These are phyloP conservation scores for Zhuliangozyma parablackwelliae DNA, from an alignment of 1,139 yeast species.

Conservation along the genomic window DNA sequence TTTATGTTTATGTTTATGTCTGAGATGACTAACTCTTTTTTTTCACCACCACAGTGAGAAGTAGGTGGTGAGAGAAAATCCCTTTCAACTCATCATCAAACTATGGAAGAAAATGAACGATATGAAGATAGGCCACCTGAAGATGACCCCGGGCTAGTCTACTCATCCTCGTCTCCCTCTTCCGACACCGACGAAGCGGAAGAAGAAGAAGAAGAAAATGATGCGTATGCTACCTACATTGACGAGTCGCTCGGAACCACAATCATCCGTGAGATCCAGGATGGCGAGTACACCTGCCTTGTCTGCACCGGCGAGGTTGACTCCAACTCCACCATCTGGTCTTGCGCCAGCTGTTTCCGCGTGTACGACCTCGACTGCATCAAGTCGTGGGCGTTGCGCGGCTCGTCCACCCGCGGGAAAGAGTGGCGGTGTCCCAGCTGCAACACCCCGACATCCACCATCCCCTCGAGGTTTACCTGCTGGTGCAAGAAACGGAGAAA, in stretches of 20 bases:
- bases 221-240: not conserved
- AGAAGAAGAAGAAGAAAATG: too few species aligned
- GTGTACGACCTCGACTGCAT: constrained; percentile 82
- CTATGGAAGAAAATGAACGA: not conserved
- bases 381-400: constrained; percentile 74
- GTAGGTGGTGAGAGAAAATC: too few species aligned
- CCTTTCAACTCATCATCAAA: too few species aligned
- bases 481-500: constrained; percentile 84
- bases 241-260: constrained; percentile 34
- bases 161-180: not conserved
- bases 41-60: too few species aligned
- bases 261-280: constrained; percentile 51
- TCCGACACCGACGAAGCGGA: too few species aligned
- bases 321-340: constrained; percentile 64
- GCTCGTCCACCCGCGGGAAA: constrained; percentile 53
- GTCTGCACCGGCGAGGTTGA: constrained; percentile 84
- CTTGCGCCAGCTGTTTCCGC: constrained; percentile 67
- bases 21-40: too few species aligned
- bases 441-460: constrained; percentile 46
- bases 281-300: constrained; percentile 70
- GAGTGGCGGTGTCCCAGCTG: constrained; percentile 92
- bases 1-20: not conserved
- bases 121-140: too few species aligned
- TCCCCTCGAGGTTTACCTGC: constrained; percentile 67
- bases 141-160: not conserved